Evolutionary conservation across 1,139 yeast species (phyloP), one percentile per base, ranked within the genome.

Genomic region (Zygoascus meyerae): DNA sequence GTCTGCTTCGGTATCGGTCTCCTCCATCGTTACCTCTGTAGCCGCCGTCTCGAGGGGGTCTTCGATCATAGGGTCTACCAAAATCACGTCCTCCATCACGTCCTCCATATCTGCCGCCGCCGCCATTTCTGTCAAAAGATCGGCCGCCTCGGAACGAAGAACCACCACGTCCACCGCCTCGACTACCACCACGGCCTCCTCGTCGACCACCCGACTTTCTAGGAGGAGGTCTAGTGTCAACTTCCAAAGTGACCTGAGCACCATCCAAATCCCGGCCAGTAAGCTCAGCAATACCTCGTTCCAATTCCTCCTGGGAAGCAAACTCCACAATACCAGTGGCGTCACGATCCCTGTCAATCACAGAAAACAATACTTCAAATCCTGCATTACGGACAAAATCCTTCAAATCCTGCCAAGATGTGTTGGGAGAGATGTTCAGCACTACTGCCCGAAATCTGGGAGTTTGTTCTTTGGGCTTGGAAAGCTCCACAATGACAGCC

Each of bases 221-320:
- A 15, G 65, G 59, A 9, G 62, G 58, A 15, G 65, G 64, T 12
- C 84, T 77, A 61, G 84, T 83, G 65, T 86, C 95, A 70, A 80
- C 87, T 68, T 81, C 86, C 51, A 90, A 86, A 52, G 75, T 66
- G 51, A 86, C 70, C 46, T 73, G 70, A 49, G 78, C 65, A 54
- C 86, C 95, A 63, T 79, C 78, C 73, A 78, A 82, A 52, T 81
- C 89, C 52, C 79, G 71, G 58, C 83, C 86, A 67, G 82, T 81
- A 60, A 86, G 73, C 61, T 77, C 75, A 49, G 79, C 79, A 53
- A 86, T 69, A 44, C 94, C 86, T 55, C 75, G 75, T 52, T 76
- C 81, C 66, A 86, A 73, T 62, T 85, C 87, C 49, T 83, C 95
- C 60, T 78, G 83, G 49, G 83, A 71, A 49, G 78, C 74, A 62